Evolutionary conservation across 495 filamentous ascomycete genomes (phyloP).

Genomic region (Choiromyces venosus): DNA sequence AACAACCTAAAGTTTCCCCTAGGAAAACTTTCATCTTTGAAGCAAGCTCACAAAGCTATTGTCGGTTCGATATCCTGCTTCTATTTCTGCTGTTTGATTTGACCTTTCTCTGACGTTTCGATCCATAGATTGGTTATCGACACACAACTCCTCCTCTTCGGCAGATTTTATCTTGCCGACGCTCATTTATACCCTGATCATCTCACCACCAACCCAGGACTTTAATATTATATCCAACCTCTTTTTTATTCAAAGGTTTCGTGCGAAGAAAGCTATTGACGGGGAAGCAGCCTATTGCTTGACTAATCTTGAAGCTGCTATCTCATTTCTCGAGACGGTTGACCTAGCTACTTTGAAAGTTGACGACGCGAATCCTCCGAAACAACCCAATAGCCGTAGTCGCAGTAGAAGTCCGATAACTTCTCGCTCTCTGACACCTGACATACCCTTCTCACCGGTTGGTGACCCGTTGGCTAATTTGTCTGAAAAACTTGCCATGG

Average conservation of each 20-base stretch:
- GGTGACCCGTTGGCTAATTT: conserved; percentile 30
- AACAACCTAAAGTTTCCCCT: conserved; percentile 78
- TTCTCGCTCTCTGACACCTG: conserved; percentile 22
- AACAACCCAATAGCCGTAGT: conserved; percentile 8
- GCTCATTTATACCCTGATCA: conserved; percentile 90
- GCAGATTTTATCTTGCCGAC: conserved; percentile 96
- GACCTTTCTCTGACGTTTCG: conserved; percentile 6
- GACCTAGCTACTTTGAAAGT: conserved; percentile 85
- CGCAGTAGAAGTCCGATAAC: conserved; percentile 29
- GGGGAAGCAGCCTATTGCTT: conserved; percentile 95
- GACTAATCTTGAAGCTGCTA: conserved; percentile 90
- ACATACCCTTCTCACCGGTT: conserved; percentile 30
- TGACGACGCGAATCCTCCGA: conserved; percentile 58
- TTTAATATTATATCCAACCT: conserved; percentile 89
- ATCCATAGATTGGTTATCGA: conserved; percentile 36
- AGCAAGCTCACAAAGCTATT: conserved; percentile 83
- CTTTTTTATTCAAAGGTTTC: conserved; percentile 89
- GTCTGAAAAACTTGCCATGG: conserved; percentile 33
- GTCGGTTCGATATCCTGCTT: conserved; percentile 60
- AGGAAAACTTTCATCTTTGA: conserved; percentile 85
- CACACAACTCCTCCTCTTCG: conserved; percentile 71
- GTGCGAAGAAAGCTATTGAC: conserved; percentile 75
- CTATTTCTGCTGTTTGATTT: background rate
- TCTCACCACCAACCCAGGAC: conserved; percentile 69
- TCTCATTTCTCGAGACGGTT: conserved; percentile 95